Evolutionary conservation across 106 monocot genomes (phyloP), one percentile per base, ranked within the genome.

Genomic region (Chionographis japonica): DNA sequence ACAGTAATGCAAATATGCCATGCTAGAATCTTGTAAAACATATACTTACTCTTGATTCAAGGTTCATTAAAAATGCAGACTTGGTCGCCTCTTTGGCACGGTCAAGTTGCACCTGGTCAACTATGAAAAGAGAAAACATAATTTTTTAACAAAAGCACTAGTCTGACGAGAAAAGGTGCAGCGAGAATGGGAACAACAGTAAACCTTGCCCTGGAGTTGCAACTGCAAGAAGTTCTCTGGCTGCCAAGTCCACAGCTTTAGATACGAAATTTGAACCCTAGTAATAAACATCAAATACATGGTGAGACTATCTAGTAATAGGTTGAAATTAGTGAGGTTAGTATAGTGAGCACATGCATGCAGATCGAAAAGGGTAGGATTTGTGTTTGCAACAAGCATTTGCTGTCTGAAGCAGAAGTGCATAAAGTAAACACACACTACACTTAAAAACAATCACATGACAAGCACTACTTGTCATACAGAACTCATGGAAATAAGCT

Each of bases 201-300:
- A 68, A 67, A 87, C 91, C 91, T 91, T 91, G 74, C 67, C 91
- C 91, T 50, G 91, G 87, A 58, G 85, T 82, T 46, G 91, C 87
- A 71, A 91, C 66, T 60, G 87, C 69, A 62, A 77, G 59, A 59
- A 91, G 76, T 74, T 91, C 91, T 67, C 75, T 84, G n/a, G 69
- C 87, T 38, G 87, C 91, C 74, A 91, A 67, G 77, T 91, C 91
- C 77, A 91, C 77, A 72, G 79, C 87, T 72, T 87, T 81, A 56
- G 84, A 67, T 20, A 65, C 72, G 78, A 87, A 91, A 52, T 74
- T 81, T 68, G 87, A 53, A 56, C 78, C 71, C 91, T 91, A 70
- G 11, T 63, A 51, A 40, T 38, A 19, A 42, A 41, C 39, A 68
- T 50, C 3, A 6, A 54, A 40, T 15, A 53, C 37, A 2, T 14